These are phyloP conservation scores for Aspergillus biplanus DNA, from an alignment of 495 filamentous ascomycete genomes.

Conservation along the genomic window DNA sequence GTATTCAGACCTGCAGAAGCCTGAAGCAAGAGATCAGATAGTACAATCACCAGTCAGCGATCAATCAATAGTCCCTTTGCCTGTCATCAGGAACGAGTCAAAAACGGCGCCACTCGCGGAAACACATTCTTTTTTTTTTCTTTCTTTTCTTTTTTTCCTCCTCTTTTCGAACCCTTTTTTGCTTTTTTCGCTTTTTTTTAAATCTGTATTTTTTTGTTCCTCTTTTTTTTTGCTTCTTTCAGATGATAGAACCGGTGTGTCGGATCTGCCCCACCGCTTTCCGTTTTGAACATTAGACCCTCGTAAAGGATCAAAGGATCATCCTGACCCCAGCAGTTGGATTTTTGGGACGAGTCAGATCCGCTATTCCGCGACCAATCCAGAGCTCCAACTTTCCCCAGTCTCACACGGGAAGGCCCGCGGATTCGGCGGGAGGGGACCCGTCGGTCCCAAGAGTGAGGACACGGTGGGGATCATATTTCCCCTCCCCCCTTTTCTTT, in stretches of 20 bases:
- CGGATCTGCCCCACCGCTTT: constrained; percentile 18
- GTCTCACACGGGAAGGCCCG: constrained; percentile 14
- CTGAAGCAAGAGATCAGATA: constrained; percentile 4
- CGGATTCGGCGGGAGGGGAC: constrained; percentile 15
- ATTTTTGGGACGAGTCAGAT: constrained; percentile 10
- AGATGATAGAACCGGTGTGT: constrained; percentile 24
- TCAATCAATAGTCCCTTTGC: constrained; percentile 1
- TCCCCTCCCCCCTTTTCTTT: not conserved
- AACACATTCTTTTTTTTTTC: not conserved
- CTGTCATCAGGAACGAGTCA: constrained; percentile 5
- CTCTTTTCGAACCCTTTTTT: not conserved
- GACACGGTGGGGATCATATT: constrained; percentile 9
- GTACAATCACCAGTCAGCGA: not conserved
- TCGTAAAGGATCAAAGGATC: not conserved
- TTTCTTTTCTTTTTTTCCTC: not conserved
- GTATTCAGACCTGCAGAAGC: not conserved
- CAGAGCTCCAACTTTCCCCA: not conserved
- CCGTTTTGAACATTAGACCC: not conserved
- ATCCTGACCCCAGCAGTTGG: not conserved
- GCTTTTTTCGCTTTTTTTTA: not conserved
- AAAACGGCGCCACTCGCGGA: constrained; percentile 16
- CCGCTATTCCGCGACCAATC: constrained; percentile 9
- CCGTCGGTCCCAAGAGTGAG: constrained; percentile 14
- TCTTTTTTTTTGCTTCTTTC: not conserved
- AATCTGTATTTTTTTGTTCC: not conserved